A percentile compares a stretch with the other conserved stretches of the same genome.
These are phyloP conservation scores for Gilbertella persicaria DNA, from an alignment of 371 early-diverging fungal genomes.

Conservation along the genomic window DNA sequence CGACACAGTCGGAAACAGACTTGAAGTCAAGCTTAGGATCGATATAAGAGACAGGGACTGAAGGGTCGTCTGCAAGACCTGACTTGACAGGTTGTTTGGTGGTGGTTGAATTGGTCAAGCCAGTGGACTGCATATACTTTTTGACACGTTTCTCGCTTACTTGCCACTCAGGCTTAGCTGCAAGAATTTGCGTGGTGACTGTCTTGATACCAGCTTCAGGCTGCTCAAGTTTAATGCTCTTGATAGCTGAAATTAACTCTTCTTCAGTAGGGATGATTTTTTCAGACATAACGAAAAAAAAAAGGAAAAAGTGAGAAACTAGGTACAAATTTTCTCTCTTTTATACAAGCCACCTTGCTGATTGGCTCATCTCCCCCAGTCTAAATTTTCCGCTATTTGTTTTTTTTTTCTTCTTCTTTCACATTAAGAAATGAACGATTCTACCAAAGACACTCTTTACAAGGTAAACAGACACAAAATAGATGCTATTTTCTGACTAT, in stretches of 20 bases:
- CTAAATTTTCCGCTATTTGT: constrained; percentile 1
- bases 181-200: constrained; percentile 45
- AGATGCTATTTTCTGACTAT: neutral
- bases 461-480: constrained; percentile 32
- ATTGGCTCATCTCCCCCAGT: neutral
- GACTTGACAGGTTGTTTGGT: constrained; percentile 32
- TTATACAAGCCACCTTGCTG: neutral
- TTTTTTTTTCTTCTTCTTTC: constrained; percentile 10
- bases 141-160: constrained; percentile 71
- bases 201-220: constrained; percentile 63
- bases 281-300: constrained; percentile 25
- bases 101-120: constrained; percentile 32
- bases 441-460: constrained; percentile 52
- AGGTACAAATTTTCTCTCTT: too few species aligned
- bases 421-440: constrained; percentile 46
- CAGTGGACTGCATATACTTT: constrained; percentile 59
- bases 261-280: constrained; percentile 41
- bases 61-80: constrained; percentile 58
- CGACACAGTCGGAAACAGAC: constrained; percentile 37
- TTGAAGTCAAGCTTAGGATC: constrained; percentile 58
- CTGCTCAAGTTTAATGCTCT: constrained; percentile 48
- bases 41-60: constrained; percentile 63
- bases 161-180: constrained; percentile 57
- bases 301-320: neutral
- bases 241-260: constrained; percentile 42